Evolutionary conservation across 2,329 filamentous ascomycete species (phyloP), one percentile per base, ranked within the genome.

Genomic region (Plectosphaerella sp.): DNA sequence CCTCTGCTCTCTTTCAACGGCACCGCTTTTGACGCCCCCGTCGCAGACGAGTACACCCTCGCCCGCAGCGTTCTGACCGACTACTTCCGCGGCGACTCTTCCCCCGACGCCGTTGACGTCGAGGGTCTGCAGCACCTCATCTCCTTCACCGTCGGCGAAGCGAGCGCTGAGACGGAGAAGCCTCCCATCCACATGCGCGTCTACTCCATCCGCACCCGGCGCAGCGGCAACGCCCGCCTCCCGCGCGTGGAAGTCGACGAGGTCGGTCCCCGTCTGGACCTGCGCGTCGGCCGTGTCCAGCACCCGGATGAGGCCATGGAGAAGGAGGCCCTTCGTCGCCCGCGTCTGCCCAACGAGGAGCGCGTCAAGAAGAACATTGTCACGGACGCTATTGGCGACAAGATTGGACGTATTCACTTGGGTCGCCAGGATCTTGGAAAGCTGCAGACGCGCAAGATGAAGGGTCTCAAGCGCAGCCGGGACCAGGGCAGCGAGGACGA

Each of bases 361-460:
- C 78, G 80, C 72, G 87, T 87, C 56, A 97, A 96, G 87, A 99
- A 99, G 87, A 99, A 99, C 71, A 87, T 99, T 62, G 83, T 85
- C 51, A 95, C 89, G 52, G 92, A 97, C 69, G 72, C 86, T 43
- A 91, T 99, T 74, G 94, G 94, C 67, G 94, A 99, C 73, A 97
- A 97, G 86, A 80, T 97, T 58, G 94, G 93, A 57, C 86, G 91
- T 61, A 88, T 99, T 57, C 94, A 99, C 70, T 72, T 96, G 54
- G 91, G 89, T 64, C 91, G 87, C 75, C 91, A 97, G 73, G 91
- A 99, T 73, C 80, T 99, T 54, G 79, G 78, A 65, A 82, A 88
- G 62, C 72, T 99, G 71, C 94, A 99, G 78, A 95, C 92, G 50
- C 86, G 94, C 66, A 99, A 99, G 84, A 97, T 99, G 92, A 99